Evolutionary conservation across 345 rosid species (phyloP).

Genomic region (Eucalyptus regnans): DNA sequence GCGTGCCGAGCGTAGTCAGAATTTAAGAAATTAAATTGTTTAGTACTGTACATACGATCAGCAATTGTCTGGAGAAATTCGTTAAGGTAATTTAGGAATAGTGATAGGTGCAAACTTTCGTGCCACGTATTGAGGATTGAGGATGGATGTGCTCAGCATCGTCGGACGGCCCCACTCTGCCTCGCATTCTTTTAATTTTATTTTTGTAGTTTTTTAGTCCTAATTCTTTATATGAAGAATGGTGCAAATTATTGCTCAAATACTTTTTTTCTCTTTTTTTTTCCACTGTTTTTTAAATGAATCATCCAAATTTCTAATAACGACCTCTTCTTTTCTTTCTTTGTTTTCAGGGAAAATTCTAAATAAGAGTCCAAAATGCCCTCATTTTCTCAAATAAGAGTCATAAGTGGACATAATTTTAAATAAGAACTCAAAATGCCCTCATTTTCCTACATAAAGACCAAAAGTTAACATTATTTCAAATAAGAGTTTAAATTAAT

Average conservation of each 20-base stretch:
- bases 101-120: background rate
- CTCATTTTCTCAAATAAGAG: too few species aligned
- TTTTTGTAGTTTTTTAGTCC: background rate
- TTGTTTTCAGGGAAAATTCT: fast-evolving
- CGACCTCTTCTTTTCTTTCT: background rate
- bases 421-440: fast-evolving
- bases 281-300: background rate
- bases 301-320: background rate
- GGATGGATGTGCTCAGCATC: background rate
- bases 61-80: background rate
- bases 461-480: too few species aligned
- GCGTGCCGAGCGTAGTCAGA: background rate
- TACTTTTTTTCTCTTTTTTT: background rate
- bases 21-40: background rate
- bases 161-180: background rate
- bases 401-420: fast-evolving
- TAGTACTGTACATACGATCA: fast-evolving
- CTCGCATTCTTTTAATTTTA: background rate
- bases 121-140: background rate
- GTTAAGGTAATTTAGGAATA: background rate
- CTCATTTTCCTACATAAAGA: fast-evolving
- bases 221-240: background rate
- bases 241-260: fast-evolving
- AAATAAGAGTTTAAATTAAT: fast-evolving
- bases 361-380: fast-evolving